Conservation (phyloP, 2,329 filamentous ascomycete species). For the Ambrosiella beaveri region DNA sequence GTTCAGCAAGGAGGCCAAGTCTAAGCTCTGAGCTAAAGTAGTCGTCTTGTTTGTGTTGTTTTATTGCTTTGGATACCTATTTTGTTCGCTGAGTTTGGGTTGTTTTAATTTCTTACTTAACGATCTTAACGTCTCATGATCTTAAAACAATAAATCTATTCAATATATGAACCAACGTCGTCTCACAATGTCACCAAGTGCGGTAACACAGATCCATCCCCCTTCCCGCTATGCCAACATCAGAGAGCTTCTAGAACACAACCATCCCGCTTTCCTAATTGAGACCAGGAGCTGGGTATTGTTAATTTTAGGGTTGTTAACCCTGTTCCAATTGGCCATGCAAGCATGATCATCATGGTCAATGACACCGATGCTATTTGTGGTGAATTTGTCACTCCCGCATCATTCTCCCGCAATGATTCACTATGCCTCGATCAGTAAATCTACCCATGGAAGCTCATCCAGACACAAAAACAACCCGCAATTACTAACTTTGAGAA, state of each 20-base stretch:
- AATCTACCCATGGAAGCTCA: not conserved
- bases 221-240: too few relatives aligned
- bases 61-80: not conserved
- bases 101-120: not conserved
- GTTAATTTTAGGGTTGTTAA: not conserved
- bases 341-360: not conserved
- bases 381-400: not conserved
- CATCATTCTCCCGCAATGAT: not conserved
- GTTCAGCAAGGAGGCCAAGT: slow-evolving; percentile 5
- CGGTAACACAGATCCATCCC: not conserved
- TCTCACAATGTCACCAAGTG: not conserved
- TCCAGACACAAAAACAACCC: too few relatives aligned
- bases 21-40: not conserved
- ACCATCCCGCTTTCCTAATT: not conserved
- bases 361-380: not conserved
- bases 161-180: not conserved
- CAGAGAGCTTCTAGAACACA: not conserved
- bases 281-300: not conserved
- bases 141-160: not conserved
- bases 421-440: not conserved
- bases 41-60: not conserved
- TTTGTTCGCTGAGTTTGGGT: not conserved
- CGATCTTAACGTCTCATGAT: not conserved
- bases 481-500: not conserved
- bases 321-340: not conserved